phyloP scores from a whole-genome alignment of 1,284 basidiomycete species.

The Ganoderma sinense region DNA sequence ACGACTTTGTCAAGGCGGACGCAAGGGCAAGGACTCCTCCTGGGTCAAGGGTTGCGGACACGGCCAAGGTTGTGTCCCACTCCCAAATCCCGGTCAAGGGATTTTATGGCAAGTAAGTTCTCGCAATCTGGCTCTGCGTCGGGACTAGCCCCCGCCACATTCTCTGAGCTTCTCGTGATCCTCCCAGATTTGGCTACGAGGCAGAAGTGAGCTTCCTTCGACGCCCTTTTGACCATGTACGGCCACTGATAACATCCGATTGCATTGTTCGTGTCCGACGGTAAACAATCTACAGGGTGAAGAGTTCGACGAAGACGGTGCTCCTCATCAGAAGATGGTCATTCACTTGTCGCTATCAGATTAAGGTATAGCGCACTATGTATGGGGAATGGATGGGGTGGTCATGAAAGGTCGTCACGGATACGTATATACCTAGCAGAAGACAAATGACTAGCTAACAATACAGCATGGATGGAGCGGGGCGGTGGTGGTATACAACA shows the following conservation, averaged over 20 bases:
- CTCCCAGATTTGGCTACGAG: slow-evolving; percentile 71
- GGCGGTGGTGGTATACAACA: slow-evolving; percentile 40
- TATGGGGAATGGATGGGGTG: slow-evolving; percentile 19
- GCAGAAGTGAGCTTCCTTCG: slow-evolving; percentile 58
- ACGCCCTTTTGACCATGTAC: background rate
- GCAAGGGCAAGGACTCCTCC: slow-evolving; percentile 38
- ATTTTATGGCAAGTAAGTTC: slow-evolving; percentile 78
- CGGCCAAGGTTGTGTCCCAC: slow-evolving; percentile 58
- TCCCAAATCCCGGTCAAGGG: slow-evolving; percentile 74
- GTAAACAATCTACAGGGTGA: slow-evolving; percentile 57
- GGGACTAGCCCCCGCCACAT: slow-evolving; percentile 19
- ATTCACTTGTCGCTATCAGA: slow-evolving; percentile 53
- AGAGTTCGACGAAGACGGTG: slow-evolving; percentile 83
- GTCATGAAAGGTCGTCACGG: slow-evolving; percentile 33
- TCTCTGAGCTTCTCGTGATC: slow-evolving; percentile 25
- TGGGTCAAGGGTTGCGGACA: slow-evolving; percentile 35
- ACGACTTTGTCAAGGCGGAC: slow-evolving; percentile 60
- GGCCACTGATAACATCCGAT: slow-evolving; percentile 20
- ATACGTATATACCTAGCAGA: slow-evolving; percentile 33
- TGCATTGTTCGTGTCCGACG: slow-evolving; percentile 25
- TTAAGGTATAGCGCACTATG: slow-evolving; percentile 29
- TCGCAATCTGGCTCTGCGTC: slow-evolving; percentile 17
- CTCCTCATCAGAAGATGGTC: slow-evolving; percentile 82
- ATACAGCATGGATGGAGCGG: slow-evolving; percentile 44
- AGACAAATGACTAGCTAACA: slow-evolving; percentile 42